Conservation (phyloP, 2,329 filamentous ascomycete genomes). For the Beauveria varroae region DNA sequence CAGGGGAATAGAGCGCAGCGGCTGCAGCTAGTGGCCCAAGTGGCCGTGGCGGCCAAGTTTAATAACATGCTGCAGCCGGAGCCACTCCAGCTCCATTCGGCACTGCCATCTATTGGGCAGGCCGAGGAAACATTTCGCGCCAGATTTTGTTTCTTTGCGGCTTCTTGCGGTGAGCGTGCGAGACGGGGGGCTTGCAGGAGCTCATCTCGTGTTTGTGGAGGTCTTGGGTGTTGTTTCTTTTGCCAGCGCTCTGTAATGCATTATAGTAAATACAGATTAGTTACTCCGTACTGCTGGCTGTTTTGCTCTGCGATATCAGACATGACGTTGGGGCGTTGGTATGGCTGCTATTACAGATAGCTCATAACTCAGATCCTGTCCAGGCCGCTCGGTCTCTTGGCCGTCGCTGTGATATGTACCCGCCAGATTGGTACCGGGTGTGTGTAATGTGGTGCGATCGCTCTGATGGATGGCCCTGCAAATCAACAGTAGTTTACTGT, state of each 20-base stretch:
- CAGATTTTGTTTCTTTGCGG: neutral
- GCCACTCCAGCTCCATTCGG: slow-evolving; percentile 6
- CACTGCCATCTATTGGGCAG: neutral
- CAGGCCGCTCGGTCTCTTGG: too few relatives aligned
- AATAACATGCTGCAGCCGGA: slow-evolving; percentile 10
- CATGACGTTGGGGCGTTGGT: too few relatives aligned
- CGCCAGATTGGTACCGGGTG: too few relatives aligned
- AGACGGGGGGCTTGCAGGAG: neutral
- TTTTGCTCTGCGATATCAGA: too few relatives aligned
- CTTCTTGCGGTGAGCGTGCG: slow-evolving; percentile 4
- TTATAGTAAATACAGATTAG: too few relatives aligned
- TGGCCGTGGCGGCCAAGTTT: neutral
- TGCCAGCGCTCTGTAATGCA: neutral
- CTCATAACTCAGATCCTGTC: too few relatives aligned
- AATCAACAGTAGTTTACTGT: too few relatives aligned
- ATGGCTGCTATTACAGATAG: too few relatives aligned
- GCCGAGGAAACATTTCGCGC: neutral
- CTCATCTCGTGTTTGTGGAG: neutral
- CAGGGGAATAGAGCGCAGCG: neutral
- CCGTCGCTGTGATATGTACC: too few relatives aligned
- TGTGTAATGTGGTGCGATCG: too few relatives aligned
- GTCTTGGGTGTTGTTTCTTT: neutral
- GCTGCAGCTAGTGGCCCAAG: slow-evolving; percentile 12
- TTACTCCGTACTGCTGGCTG: neutral
- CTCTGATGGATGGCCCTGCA: too few relatives aligned